phyloP scores from a whole-genome alignment of 2,329 filamentous ascomycete genomes.

The Curvularia verruculosa region DNA sequence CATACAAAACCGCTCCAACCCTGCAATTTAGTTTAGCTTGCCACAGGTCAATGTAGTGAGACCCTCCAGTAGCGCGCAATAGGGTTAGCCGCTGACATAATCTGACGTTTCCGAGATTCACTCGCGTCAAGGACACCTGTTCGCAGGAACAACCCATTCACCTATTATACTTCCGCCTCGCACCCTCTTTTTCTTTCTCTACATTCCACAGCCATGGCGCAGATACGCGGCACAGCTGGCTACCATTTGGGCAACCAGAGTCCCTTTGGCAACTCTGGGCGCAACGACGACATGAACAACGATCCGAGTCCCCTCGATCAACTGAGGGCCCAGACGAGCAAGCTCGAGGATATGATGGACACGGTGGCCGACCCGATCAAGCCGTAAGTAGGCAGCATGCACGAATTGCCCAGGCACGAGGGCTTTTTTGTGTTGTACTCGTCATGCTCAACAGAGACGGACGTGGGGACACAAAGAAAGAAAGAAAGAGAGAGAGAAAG shows the following conservation, averaged over 20 bases:
- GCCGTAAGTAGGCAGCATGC: slow-evolving; percentile 79
- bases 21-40: slow-evolving; percentile 16
- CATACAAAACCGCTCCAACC: neutral
- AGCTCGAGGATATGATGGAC: slow-evolving; percentile 94
- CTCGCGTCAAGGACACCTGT: slow-evolving; percentile 24
- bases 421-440: neutral
- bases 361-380: slow-evolving; percentile 87
- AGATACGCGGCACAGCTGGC: slow-evolving; percentile 70
- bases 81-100: slow-evolving; percentile 27
- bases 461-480: no score
- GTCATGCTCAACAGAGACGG: neutral
- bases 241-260: slow-evolving; percentile 82
- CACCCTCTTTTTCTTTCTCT: slow-evolving; percentile 24
- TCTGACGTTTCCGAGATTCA: slow-evolving; percentile 15
- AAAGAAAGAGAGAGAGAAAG: no score
- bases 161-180: slow-evolving; percentile 32
- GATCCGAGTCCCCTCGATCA: slow-evolving; percentile 82
- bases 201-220: slow-evolving; percentile 56
- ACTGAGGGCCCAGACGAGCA: slow-evolving; percentile 93
- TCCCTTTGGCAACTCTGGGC: slow-evolving; percentile 69
- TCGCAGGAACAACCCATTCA: slow-evolving; percentile 36
- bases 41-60: slow-evolving; percentile 12
- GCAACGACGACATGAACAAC: slow-evolving; percentile 62
- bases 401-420: slow-evolving; percentile 1
- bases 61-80: slow-evolving; percentile 13